Evolutionary conservation across 1,284 basidiomycete species (phyloP).

Genomic region (Tremellales sp.): DNA sequence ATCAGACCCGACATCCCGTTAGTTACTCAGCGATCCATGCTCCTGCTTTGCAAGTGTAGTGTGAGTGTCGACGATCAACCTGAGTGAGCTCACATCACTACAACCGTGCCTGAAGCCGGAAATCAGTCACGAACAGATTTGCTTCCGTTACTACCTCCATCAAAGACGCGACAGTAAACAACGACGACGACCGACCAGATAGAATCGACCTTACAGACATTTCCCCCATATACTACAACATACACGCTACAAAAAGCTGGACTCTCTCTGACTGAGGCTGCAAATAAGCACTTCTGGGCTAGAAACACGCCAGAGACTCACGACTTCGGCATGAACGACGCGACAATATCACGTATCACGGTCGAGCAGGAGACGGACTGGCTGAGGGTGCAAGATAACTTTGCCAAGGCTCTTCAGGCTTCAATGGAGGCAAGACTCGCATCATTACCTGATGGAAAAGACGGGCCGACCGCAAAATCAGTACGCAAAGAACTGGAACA

Average conservation of each 20-base stretch:
- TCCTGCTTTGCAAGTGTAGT: neutral
- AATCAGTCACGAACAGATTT: neutral
- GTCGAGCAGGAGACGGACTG: constrained; percentile 43
- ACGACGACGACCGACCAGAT: neutral
- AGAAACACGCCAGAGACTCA: too few relatives aligned
- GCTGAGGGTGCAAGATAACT: constrained; percentile 38
- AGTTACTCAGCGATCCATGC: too few relatives aligned
- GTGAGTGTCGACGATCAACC: neutral
- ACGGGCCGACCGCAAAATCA: constrained; percentile 24
- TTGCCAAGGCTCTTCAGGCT: constrained; percentile 17
- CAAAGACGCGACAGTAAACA: neutral
- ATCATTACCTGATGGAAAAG: constrained; percentile 34
- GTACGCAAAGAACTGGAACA: constrained; percentile 37
- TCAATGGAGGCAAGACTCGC: constrained; percentile 34
- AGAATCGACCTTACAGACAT: too few relatives aligned
- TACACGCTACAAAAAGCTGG: too few relatives aligned
- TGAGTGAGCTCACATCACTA: constrained; percentile 1
- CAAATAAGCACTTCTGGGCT: too few relatives aligned
- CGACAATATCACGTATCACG: constrained; percentile 23
- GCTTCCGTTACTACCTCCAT: neutral
- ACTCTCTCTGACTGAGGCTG: too few relatives aligned
- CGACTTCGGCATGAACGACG: constrained; percentile 30
- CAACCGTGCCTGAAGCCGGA: neutral
- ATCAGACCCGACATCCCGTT: too few relatives aligned
- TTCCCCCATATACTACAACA: neutral